Conservation (phyloP, 345 rosid genomes). For the Kandelia obovata region DNA sequence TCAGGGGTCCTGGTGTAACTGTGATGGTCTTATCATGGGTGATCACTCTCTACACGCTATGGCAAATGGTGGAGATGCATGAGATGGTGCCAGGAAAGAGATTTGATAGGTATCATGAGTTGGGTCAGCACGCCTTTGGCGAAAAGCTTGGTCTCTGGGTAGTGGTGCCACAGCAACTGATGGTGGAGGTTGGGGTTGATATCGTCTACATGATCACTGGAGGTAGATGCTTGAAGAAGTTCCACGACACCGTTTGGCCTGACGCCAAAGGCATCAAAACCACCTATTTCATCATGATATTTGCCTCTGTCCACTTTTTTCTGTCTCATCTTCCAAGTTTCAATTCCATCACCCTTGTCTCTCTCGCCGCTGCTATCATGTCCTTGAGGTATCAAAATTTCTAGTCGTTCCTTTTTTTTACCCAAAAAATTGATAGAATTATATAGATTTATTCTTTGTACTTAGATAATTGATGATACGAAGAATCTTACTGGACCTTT, state of each 20-base stretch:
- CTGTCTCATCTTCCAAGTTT: conserved; percentile 64
- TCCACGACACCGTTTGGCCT: conserved; percentile 36
- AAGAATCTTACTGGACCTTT: background rate
- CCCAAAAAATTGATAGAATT: background rate
- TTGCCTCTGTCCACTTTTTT: conserved; percentile 48
- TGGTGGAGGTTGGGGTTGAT: conserved; percentile 58
- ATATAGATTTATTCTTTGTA: too few relatives aligned
- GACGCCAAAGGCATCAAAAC: conserved; percentile 43
- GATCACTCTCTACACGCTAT: conserved; percentile 62
- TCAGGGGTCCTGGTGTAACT: conserved; percentile 58
- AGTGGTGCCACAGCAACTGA: conserved; percentile 62
- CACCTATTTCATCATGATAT: conserved; percentile 63
- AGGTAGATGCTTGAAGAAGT: conserved; percentile 55
- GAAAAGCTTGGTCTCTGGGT: conserved; percentile 68
- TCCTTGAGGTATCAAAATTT: conserved; percentile 42
- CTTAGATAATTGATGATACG: too few relatives aligned
- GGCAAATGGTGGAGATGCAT: conserved; percentile 94
- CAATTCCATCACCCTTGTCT: conserved; percentile 55
- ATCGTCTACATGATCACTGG: conserved; percentile 69
- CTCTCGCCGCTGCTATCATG: conserved; percentile 65
- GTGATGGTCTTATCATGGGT: conserved; percentile 60
- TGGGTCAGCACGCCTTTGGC: conserved; percentile 70
- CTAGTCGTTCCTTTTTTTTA: background rate
- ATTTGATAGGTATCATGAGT: conserved; percentile 67
- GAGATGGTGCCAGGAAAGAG: conserved; percentile 67